A percentile compares a stretch with the other conserved stretches of the same genome.
Evolutionary conservation across 1,284 basidiomycete genomes (phyloP).

Genomic region (Puccinia coronata): DNA sequence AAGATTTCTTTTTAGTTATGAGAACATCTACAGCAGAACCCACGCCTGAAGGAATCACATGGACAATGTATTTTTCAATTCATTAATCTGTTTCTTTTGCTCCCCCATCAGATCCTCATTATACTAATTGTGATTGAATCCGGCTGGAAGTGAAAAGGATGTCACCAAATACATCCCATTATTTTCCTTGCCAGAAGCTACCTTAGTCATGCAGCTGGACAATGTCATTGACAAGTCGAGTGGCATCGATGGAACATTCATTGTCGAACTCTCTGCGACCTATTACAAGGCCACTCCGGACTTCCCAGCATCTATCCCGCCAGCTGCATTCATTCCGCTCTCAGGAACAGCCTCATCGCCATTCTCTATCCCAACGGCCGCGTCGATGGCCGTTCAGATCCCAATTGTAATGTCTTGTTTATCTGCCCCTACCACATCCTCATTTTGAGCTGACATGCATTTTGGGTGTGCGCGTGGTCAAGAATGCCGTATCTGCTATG

Average conservation of each 20-base stretch:
- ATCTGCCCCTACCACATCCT: not conserved
- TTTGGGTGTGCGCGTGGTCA: not conserved
- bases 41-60: constrained; percentile 34
- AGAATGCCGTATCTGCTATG: constrained; percentile 42
- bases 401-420: constrained; percentile 7
- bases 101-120: not conserved
- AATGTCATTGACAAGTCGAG: constrained; percentile 42
- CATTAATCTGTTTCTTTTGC: not conserved
- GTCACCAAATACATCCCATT: constrained; percentile 46
- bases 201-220: constrained; percentile 38
- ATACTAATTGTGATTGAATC: not conserved
- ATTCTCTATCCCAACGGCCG: constrained; percentile 27
- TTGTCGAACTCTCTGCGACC: constrained; percentile 27
- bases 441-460: not conserved
- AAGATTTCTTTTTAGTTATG: constrained; percentile 46
- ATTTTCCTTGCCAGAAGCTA: constrained; percentile 10
- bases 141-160: constrained; percentile 31
- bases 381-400: constrained; percentile 19
- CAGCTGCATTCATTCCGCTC: constrained; percentile 38
- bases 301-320: constrained; percentile 19
- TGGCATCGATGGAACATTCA: constrained; percentile 16
- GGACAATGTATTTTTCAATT: constrained; percentile 50
- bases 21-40: constrained; percentile 49
- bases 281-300: constrained; percentile 40
- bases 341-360: not conserved